A percentile compares a stretch with the other conserved stretches of the same genome.
Conservation (phyloP, 2,329 filamentous ascomycete species). For the Boeremia exigua region DNA sequence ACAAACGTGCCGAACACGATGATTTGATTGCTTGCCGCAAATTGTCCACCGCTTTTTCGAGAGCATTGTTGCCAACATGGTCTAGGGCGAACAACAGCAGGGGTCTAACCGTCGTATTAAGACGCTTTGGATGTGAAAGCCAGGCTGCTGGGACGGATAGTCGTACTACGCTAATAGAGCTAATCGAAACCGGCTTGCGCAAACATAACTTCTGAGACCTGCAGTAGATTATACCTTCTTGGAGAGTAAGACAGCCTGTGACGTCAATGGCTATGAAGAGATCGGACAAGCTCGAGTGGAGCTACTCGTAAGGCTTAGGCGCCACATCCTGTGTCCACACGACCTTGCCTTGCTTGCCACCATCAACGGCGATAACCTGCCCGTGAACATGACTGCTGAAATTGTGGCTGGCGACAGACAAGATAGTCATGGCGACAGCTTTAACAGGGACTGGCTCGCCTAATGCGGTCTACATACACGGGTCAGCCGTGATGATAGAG, state of each 20-base stretch:
- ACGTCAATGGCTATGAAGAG: neutral
- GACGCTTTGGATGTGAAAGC: neutral
- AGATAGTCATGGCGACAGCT: slow-evolving; percentile 53
- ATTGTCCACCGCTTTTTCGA: neutral
- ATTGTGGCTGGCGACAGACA: slow-evolving; percentile 56
- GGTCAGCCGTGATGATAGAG: too few relatives aligned
- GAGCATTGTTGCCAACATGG: neutral
- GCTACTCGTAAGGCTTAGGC: slow-evolving; percentile 5
- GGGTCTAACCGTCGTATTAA: neutral
- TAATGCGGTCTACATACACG: slow-evolving; percentile 39
- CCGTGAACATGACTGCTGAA: slow-evolving; percentile 55
- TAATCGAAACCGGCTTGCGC: neutral
- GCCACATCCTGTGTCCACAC: slow-evolving; percentile 48
- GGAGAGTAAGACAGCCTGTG: neutral
- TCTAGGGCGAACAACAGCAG: neutral
- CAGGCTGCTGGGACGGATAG: slow-evolving; percentile 2
- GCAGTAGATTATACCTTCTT: too few relatives aligned
- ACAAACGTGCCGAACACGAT: neutral
- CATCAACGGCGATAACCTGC: slow-evolving; percentile 55
- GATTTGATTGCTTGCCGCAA: neutral
- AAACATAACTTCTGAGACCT: neutral
- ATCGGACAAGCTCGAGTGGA: neutral
- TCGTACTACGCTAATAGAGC: neutral
- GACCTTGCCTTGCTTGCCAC: slow-evolving; percentile 54
- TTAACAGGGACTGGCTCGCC: slow-evolving; percentile 48